A percentile compares a stretch with the other conserved stretches of the same genome.
phyloP scores from a whole-genome alignment of 306 rosid genomes.

The Prunus armeniaca region DNA sequence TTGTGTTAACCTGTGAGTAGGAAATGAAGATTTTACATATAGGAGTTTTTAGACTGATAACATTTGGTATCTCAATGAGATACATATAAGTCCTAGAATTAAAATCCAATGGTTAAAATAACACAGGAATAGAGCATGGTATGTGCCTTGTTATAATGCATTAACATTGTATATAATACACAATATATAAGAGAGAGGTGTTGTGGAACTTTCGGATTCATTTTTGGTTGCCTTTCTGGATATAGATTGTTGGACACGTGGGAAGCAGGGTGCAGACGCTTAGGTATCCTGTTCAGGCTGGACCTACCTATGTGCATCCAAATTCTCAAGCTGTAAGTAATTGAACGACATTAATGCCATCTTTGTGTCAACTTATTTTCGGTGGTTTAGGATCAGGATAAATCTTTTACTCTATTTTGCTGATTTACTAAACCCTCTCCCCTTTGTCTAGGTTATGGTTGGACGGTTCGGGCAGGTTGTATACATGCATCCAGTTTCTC shows the following conservation, averaged over 20 bases:
- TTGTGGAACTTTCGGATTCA: constrained; percentile 11
- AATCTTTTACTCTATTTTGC: constrained; percentile 2
- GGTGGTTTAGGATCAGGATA: background rate
- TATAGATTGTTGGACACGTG: constrained; percentile 70
- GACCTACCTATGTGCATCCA: constrained; percentile 60
- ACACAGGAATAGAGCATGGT: background rate
- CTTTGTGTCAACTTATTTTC: constrained; percentile 17
- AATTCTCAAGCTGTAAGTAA: constrained; percentile 75
- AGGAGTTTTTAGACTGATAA: background rate
- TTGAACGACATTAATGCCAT: constrained; percentile 12
- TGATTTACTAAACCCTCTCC: constrained; percentile 10
- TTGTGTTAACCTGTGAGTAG: background rate
- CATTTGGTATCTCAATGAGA: background rate
- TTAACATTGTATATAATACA: background rate
- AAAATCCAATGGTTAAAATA: background rate
- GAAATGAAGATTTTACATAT: background rate
- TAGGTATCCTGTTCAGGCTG: constrained; percentile 67
- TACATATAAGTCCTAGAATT: background rate
- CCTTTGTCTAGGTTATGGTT: constrained; percentile 66
- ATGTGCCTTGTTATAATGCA: background rate
- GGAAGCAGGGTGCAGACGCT: constrained; percentile 62
- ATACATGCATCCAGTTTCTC: constrained; percentile 77
- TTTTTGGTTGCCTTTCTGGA: constrained; percentile 21
- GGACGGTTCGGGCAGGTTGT: constrained; percentile 79
- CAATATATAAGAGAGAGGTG: background rate